phyloP scores from a whole-genome alignment of 768 basidiomycete species.

The Leccinellum albellum region DNA sequence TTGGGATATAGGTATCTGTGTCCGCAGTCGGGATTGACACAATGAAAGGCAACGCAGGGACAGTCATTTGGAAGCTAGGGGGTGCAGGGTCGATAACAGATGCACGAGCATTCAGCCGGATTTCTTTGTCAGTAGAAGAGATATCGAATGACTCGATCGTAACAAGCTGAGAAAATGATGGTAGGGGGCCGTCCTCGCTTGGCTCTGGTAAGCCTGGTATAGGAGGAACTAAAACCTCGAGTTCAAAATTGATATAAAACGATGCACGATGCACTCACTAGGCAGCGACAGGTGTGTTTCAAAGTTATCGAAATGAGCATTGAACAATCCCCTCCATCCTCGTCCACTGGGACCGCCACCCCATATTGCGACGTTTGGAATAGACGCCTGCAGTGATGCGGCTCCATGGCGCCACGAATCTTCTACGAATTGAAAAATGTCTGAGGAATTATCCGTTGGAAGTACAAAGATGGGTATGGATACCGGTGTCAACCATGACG shows the following conservation, averaged over 20 bases:
- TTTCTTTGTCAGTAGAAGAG: conserved; percentile 31
- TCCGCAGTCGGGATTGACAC: conserved; percentile 44
- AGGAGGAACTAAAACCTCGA: conserved; percentile 48
- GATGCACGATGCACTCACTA: conserved; percentile 38
- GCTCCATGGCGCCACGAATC: conserved; percentile 56
- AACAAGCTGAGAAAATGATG: conserved; percentile 55
- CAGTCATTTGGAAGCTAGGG: conserved; percentile 42
- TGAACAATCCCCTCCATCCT: conserved; percentile 45
- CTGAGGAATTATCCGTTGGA: conserved; percentile 50
- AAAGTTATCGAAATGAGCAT: conserved; percentile 42
- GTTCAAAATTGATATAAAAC: conserved; percentile 1
- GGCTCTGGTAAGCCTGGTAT: conserved; percentile 66
- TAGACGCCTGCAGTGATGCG: conserved; percentile 41
- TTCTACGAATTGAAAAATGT: conserved; percentile 47
- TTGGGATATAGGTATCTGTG: conserved; percentile 32
- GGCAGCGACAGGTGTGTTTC: conserved; percentile 45
- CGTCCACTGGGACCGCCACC: conserved; percentile 45
- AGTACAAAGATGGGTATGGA: conserved; percentile 47
- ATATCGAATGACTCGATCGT: conserved; percentile 56
- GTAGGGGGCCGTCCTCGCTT: conserved; percentile 47
- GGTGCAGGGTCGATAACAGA: conserved; percentile 59
- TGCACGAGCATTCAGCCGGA: conserved; percentile 50
- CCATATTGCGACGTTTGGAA: conserved; percentile 42
- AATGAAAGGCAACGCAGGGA: conserved; percentile 60
- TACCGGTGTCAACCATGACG: conserved; percentile 56